Percentiles rank a stretch among this genome's conserved stretches.
phyloP scores from a whole-genome alignment of 805 yeast species.

The Ogataea methylovora region DNA sequence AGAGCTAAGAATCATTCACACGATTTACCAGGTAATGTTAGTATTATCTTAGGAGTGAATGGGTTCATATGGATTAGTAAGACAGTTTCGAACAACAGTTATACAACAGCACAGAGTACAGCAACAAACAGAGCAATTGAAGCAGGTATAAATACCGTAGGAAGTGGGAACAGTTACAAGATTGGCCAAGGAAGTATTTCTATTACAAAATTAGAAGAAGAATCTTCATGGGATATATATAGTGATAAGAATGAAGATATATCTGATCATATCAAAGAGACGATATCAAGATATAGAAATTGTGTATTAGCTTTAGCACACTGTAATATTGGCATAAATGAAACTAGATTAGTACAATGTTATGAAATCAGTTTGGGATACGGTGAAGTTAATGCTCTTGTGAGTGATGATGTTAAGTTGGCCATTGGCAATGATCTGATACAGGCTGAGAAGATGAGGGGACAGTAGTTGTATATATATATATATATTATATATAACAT shows the following conservation, averaged over 20 bases:
- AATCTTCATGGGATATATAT: constrained; percentile 89
- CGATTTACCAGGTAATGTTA: constrained; percentile 89
- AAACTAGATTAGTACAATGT: constrained; percentile 66
- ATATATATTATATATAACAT: too few species aligned
- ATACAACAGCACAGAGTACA: constrained; percentile 4
- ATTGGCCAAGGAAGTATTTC: constrained; percentile 57
- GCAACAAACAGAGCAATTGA: constrained; percentile 24
- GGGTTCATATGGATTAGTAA: constrained; percentile 92
- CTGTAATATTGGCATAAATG: constrained; percentile 83
- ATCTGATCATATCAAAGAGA: constrained; percentile 50
- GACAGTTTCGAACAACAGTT: constrained; percentile 31
- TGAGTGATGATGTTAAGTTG: constrained; percentile 67
- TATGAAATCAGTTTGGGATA: constrained; percentile 87
- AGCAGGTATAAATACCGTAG: constrained; percentile 29
- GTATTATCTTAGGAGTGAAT: constrained; percentile 85
- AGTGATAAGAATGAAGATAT: constrained; percentile 81
- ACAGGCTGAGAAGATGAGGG: constrained; percentile 70
- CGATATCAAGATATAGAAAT: constrained; percentile 79
- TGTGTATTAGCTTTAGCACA: constrained; percentile 76
- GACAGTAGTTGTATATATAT: too few species aligned
- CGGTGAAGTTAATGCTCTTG: constrained; percentile 59
- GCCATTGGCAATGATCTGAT: constrained; percentile 67
- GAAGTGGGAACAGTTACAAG: constrained; percentile 28
- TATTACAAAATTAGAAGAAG: constrained; percentile 82
- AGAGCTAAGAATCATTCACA: constrained; percentile 85